Percentiles rank a stretch among this genome's conserved stretches.
Conservation (phyloP, 345 rosid species). For the Rhodamnia argentea region DNA sequence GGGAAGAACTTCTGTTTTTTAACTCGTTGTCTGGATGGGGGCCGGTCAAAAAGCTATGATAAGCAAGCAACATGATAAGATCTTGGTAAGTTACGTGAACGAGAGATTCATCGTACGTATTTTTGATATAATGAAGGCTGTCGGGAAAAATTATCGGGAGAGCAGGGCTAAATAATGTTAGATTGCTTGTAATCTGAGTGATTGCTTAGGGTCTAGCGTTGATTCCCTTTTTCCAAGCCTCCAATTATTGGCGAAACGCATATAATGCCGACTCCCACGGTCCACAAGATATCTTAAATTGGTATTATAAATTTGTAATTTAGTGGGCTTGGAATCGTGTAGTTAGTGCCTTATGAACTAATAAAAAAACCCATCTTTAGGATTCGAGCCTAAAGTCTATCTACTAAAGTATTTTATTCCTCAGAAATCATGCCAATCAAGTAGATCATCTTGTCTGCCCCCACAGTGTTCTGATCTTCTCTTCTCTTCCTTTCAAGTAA, state of each 20-base stretch:
- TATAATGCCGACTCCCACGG: not conserved
- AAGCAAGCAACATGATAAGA: not conserved
- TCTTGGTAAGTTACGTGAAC: not conserved
- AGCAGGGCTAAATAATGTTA: not conserved
- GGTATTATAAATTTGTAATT: not conserved
- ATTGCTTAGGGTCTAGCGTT: not conserved
- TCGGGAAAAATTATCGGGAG: not conserved
- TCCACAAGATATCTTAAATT: not conserved
- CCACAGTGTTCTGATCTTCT: not conserved
- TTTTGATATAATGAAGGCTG: not conserved
- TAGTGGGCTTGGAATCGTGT: not conserved
- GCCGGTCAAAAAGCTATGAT: not conserved
- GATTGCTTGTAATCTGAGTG: not conserved
- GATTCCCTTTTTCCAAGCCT: not conserved
- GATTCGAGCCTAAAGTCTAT: not conserved
- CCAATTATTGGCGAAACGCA: not conserved
- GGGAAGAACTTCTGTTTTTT: not conserved
- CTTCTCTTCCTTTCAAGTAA: not conserved
- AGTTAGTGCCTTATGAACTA: not conserved
- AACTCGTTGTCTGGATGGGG: not conserved
- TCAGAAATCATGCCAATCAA: not conserved
- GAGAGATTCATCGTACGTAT: not conserved
- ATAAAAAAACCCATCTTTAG: not conserved
- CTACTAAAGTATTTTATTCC: not conserved
- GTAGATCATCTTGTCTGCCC: not conserved